phyloP scores from a whole-genome alignment of 2,329 filamentous ascomycete species.

The Fusarium burgessii region DNA sequence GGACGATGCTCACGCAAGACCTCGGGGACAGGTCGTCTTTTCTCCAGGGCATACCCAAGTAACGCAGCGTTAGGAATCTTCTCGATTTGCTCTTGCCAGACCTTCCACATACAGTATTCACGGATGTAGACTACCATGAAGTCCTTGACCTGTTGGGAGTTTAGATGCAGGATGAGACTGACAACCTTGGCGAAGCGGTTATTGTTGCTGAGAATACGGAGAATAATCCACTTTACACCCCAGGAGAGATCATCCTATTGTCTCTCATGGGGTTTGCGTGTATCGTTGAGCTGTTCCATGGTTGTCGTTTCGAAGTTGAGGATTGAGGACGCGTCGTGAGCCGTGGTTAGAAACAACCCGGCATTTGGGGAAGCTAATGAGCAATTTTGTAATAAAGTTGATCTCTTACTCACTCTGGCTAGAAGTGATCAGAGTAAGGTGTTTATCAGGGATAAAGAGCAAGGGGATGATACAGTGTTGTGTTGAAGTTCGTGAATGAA shows the following conservation, averaged over 20 bases:
- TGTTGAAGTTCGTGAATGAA: background rate
- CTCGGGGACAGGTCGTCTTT: constrained; percentile 10
- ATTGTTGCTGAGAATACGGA: constrained; percentile 37
- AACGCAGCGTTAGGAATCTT: constrained; percentile 27
- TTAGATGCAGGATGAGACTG: constrained; percentile 35
- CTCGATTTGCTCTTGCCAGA: constrained; percentile 32
- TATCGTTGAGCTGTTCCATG: background rate
- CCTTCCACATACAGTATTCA: constrained; percentile 34
- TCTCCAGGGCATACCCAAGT: constrained; percentile 11
- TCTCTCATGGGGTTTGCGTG: background rate
- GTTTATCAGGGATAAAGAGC: background rate
- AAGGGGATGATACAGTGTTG: background rate
- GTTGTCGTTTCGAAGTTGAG: background rate
- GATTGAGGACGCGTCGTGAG: background rate
- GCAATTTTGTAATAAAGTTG: background rate
- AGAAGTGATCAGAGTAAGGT: background rate
- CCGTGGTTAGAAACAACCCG: background rate
- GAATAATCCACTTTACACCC: constrained; percentile 45
- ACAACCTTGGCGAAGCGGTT: constrained; percentile 38
- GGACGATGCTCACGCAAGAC: constrained; percentile 40
- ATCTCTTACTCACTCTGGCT: background rate
- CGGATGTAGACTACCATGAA: constrained; percentile 43
- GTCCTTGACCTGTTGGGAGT: constrained; percentile 31
- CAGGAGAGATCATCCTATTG: constrained; percentile 43
- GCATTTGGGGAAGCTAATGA: no score